Evolutionary conservation across 176 grass and related monocot species (phyloP).

Genomic region (Chloris gayana): DNA sequence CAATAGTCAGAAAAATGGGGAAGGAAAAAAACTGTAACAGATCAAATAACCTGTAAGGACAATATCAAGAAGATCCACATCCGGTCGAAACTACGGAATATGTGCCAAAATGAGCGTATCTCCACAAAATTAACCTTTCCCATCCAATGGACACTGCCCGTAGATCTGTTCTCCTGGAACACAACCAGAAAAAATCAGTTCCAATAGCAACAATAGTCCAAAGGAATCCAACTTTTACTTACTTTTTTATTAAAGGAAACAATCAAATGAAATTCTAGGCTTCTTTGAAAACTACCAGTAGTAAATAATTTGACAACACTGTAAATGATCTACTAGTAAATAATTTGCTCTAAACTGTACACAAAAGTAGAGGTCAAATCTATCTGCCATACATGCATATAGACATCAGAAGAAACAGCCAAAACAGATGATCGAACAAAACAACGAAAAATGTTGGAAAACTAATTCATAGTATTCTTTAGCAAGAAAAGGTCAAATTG

Average conservation of each 20-base stretch:
- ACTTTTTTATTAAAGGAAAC: constrained; percentile 1
- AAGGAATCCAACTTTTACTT: constrained; percentile 16
- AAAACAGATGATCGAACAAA: not conserved
- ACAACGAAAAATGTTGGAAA: not conserved
- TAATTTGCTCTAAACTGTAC: not conserved
- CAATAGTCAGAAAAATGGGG: not conserved
- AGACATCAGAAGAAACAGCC: constrained; percentile 1
- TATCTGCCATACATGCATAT: not conserved
- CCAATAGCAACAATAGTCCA: not conserved
- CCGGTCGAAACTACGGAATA: constrained; percentile 97
- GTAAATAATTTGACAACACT: not conserved
- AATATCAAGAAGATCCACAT: constrained; percentile 99
- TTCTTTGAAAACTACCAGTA: not conserved
- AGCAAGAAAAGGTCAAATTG: not conserved
- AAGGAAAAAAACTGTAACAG: not conserved
- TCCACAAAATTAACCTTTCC: constrained; percentile 99
- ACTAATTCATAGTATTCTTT: not conserved
- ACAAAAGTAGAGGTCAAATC: constrained; percentile 34
- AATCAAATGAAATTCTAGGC: not conserved
- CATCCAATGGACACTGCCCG: constrained; percentile 68
- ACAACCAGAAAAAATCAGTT: not conserved
- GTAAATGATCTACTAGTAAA: not conserved
- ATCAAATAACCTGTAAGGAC: constrained; percentile 79
- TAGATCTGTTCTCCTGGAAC: constrained; percentile 58
- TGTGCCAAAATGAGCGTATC: constrained; percentile 97